These are phyloP conservation scores for Selaginella tamariscina DNA, from an alignment of 75 land plant species.

Conservation along the genomic window DNA sequence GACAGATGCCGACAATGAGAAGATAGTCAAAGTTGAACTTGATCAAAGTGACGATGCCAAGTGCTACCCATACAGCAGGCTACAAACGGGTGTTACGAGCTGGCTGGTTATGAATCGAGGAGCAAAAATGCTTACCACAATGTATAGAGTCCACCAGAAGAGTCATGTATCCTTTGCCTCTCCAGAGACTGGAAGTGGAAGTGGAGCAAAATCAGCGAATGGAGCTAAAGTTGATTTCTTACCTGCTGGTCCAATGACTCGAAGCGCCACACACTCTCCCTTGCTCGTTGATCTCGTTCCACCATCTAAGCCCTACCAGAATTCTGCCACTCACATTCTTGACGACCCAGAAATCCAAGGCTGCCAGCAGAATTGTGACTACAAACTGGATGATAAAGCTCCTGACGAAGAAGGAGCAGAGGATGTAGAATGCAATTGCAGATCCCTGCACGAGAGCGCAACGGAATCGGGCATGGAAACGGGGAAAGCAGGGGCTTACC, in stretches of 20 bases:
- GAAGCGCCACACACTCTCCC: slow-evolving; percentile 25
- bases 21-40: slow-evolving; percentile 27
- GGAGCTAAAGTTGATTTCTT: background rate
- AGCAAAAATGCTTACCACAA: slow-evolving; percentile 11
- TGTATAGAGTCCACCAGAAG: slow-evolving; percentile 26
- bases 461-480: background rate
- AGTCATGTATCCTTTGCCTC: slow-evolving; percentile 22
- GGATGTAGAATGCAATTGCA: slow-evolving; percentile 16
- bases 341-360: slow-evolving; percentile 24
- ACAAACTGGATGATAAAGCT: slow-evolving; percentile 29
- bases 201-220: background rate
- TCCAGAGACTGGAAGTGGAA: background rate
- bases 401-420: slow-evolving; percentile 19
- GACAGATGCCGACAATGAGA: slow-evolving; percentile 15
- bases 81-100: slow-evolving; percentile 4
- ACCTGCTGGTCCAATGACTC: slow-evolving; percentile 29
- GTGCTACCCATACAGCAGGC: slow-evolving; percentile 23
- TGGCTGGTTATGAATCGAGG: background rate
- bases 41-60: slow-evolving; percentile 19
- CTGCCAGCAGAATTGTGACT: slow-evolving; percentile 17
- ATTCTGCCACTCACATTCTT: slow-evolving; percentile 28
- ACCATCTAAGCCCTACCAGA: slow-evolving; percentile 27
- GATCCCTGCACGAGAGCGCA: slow-evolving; percentile 15
- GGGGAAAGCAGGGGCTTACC: background rate
- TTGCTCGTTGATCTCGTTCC: slow-evolving; percentile 22